Base-by-base conservation (phyloP, 257 asterid species). In the Ballota nigra region DNA sequence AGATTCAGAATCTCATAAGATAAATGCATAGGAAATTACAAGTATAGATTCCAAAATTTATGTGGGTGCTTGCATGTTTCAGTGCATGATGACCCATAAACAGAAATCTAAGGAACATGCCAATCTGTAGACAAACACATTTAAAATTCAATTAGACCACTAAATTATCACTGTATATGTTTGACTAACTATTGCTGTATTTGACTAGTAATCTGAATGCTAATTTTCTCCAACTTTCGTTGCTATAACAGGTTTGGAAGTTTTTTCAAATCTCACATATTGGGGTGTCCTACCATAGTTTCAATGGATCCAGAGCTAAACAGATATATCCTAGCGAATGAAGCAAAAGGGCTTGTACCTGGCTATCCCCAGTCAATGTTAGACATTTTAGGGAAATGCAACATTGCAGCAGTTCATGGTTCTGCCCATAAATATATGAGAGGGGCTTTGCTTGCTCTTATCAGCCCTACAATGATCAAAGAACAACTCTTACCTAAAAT, bases 221-320 rank as follows among this genome's bases (percentile, higher is more conserved):
- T 77, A 47, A 77, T 23, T 2, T 31, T 38, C 18, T 49, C 16
- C 31, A 18, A 10, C 23, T 38, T 5, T 6, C 13, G 40, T 70
- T 24, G 29, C 29, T 34, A 29, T 33, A 53, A 49, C 85, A 93
- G 98, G 77, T 94, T 81, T 83, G 97, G 97, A 67, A 83, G 80
- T 79, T 86, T 93, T 67, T 93, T 93, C 86, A 94, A 84, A 65
- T 81, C 96, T 41, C 97, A 91, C 69, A 72, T 91, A 72, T 81
- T 91, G 65, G 98, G 98, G 0, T 83, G 89, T 68, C 98, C 97
- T 13, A 87, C 96, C n/a, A 78, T 93, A 43, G 86, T 93, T 43
- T 91, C 96, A 8, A 87, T 91, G 98, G 98, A 91, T 84, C 87
- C 96, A 60, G 95, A 85, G 66, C 71, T 94, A 40, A 94, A 94